Evolutionary conservation across 73 alveolate species (phyloP), one percentile per base, ranked within the genome.

Genomic region (Durusdinium trenchii): DNA sequence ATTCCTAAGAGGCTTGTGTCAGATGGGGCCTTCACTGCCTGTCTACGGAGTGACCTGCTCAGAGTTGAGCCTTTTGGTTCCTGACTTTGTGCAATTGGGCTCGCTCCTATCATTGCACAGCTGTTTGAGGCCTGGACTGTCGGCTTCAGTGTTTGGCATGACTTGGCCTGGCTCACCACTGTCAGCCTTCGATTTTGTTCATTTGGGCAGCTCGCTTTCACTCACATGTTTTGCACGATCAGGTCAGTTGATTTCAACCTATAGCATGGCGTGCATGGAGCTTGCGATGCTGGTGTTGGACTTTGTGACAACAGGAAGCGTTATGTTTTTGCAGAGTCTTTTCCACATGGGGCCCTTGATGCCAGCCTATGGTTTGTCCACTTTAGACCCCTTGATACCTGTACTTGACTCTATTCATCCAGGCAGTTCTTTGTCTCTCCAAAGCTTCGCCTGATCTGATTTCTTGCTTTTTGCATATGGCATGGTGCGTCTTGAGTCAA

Each of bases 171-270:
- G 94, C 3, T 9, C 46, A 14, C 35, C 51, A 16, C 35, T 94
- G 99, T 42, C 54, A 3, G 99, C 51, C 83, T 76, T 75, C 40
- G 99, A 94, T n/a, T 75, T 54, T 40, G 93, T 94, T 26, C 99
- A 94, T 42, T 82, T 35, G 28, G 99, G 99, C 6, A 75, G 93
- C 99, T 48, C 93, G 76, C 93, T 52, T 52, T 76, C 46, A 54
- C 99, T 40, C 93, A 73, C 93, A 0, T 73, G 91, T 48, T 94
- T 94, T 35, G 94, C 99, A 26, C 50, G 99, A 48, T 45, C 46
- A 94, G 99, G 99, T 6, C 60, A 60, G 71, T 54, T 64, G 46
- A 71, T 61, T 40, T 79, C 73, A 54, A 87, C 54, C 28, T 94
- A 94, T 57, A 73, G 99, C 94, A 94, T 79, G 78, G 94, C 62